Evolutionary conservation across 179 eudicot genomes (phyloP), one percentile per base, ranked within the genome.

Genomic region (Drosera spatulata): DNA sequence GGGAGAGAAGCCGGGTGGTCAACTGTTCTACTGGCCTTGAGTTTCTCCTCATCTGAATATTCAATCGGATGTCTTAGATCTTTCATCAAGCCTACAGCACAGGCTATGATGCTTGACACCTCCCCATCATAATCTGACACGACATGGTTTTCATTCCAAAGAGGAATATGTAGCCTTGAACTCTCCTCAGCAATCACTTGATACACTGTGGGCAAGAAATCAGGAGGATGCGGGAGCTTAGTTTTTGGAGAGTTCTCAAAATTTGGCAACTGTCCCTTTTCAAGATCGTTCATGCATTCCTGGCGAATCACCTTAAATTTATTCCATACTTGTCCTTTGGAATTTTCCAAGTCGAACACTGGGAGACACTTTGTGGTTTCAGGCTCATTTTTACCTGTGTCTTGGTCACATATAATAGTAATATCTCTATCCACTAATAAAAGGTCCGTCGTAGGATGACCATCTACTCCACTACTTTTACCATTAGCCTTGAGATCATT

Each of bases 81-180:
- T 55, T 80, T 74, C 69, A 82, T 50, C 52, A 75, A 56, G 40
- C 93, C 84, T 56, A 93, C 58, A 50, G 88, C 95, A 70, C 96
- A 93, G 46, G 99, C 91, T 55, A 89, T 74, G 47, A 79, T 79
- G 75, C 95, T 93, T 13, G 99, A 93, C 53, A 82, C 74, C 76
- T 93, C 99, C 69, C 84, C 85, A 59, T 86, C 99, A 65, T 79
- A 81, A 58, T 84, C 96, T 0, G 88, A 86, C 55, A 93, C 81
- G 64, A 84, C 64, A 60, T 75, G 77, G 56, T 81, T 77, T 54
- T 73, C 80, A 41, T 52, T 42, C 64, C 74, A 76, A 41, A 93
- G 75, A 66, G 90, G 95, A 67, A 88, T 75, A 58, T 93, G 93
- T 50, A 88, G 67, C 80, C 86, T 86, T 39, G 81, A 76, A 10